Base-by-base conservation (phyloP, 2,329 filamentous ascomycete species). In the Neoscytalidium dimidiatum region DNA sequence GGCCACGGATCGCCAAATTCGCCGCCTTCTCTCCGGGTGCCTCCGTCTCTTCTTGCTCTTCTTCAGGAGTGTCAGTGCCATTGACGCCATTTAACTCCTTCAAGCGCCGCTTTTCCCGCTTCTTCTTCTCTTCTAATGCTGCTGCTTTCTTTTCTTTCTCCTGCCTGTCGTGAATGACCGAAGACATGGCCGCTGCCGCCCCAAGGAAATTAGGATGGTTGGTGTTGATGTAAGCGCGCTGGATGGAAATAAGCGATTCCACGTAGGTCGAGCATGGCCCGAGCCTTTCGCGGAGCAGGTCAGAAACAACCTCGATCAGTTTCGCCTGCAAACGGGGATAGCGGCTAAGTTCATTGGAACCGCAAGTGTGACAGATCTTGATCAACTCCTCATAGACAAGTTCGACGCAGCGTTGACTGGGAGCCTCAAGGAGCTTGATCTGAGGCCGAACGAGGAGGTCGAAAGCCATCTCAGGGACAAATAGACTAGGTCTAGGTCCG, bases 161-260 rank as follows among this genome's bases (percentile, higher is more conserved):
- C 76, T 98, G 93, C 80, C 95, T 97, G 75, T 91, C 94, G 74
- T 88, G 92, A 67, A 99, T 96, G 52, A 99, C 94, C 53, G 95
- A 93, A 70, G 92, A 94, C 95, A 99, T 99, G 68, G 95, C 95
- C 38, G 94, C 94, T 23, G 95, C 94, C 17, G 95, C 95, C 49
- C 95, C 95, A 17, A 98, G 87, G 82, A 99, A 99, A 79, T 99
- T 99, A 56, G 95, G 95, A 76, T 99, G 95, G 74, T 99, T 99
- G 46, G 95, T 99, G 82, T 99, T 99, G 81, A 99, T 98, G 79
- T 99, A 99, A 21, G 95, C 95, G 70, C 95, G 88, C 79, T 99
- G 95, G 67, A 99, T 99, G 28, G 95, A 91, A 69, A 99, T 99
- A 67, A 99, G 84, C 44, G 94, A 98, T 78, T 97, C 95, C 48